These are phyloP conservation scores for Myotisia sp. DNA, from an alignment of 2,329 filamentous ascomycete species.

Conservation along the genomic window DNA sequence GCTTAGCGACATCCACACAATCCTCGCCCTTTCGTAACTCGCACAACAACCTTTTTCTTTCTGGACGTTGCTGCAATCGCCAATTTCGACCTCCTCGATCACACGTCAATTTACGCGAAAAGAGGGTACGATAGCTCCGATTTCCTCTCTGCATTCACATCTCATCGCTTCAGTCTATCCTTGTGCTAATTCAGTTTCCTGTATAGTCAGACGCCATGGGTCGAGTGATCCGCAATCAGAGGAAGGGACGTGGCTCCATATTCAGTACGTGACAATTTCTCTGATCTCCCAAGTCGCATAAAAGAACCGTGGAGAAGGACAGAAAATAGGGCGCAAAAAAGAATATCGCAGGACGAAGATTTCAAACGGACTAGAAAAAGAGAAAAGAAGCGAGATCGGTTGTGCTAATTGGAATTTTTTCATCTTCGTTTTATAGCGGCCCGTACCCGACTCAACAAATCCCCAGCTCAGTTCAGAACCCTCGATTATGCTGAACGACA, in stretches of 20 bases:
- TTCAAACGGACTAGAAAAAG: no score
- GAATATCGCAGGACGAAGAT: no score
- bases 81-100: conserved; percentile 21
- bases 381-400: conserved; percentile 2
- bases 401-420: conserved; percentile 3
- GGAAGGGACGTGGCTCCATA: conserved; percentile 63
- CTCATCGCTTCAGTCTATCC: no score
- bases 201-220: conserved; percentile 39
- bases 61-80: conserved; percentile 22
- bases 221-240: conserved; percentile 66
- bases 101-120: conserved; percentile 30
- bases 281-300: no score
- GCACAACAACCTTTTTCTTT: no score
- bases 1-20: conserved; percentile 30
- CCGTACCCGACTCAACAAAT: conserved; percentile 87
- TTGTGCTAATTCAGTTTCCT: no score
- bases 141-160: no score
- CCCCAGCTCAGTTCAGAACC: conserved; percentile 84
- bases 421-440: conserved; percentile 39
- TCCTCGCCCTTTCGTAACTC: conserved; percentile 26
- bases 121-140: conserved; percentile 25
- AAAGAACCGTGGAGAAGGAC: no score
- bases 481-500: conserved; percentile 95
- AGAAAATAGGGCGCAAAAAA: no score
- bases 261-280: conserved; percentile 46